A percentile compares a stretch with the other conserved stretches of the same genome.
Conservation (phyloP, 2,329 filamentous ascomycete genomes). For the Drechslerella stenobrocha region DNA sequence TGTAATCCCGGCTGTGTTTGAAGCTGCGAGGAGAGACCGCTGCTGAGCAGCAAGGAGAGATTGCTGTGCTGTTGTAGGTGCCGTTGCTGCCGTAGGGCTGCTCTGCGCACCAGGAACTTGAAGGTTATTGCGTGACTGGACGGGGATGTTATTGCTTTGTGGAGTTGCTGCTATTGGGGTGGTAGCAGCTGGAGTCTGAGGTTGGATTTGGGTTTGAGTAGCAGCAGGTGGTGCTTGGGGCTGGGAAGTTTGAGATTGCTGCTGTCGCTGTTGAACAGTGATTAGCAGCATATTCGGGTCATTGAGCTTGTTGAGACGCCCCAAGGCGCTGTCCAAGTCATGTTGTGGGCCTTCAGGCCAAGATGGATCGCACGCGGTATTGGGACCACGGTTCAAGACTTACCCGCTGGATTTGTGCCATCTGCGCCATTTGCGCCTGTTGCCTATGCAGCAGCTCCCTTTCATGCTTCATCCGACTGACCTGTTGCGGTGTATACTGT, state of each 20-base stretch:
- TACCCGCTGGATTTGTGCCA: conserved; percentile 64
- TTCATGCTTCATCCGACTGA: conserved; percentile 85
- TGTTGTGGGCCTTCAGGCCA: too few species aligned
- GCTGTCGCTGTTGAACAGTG: not conserved
- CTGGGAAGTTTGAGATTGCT: conserved; percentile 25
- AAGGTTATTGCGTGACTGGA: conserved; percentile 35
- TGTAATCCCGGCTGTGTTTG: too few species aligned
- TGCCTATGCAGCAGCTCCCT: conserved; percentile 71
- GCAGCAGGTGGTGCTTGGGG: not conserved
- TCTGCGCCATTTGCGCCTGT: conserved; percentile 62
- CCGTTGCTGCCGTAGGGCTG: conserved; percentile 25
- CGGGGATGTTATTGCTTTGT: conserved; percentile 20
- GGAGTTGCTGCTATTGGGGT: not conserved
- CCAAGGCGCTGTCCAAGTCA: too few species aligned
- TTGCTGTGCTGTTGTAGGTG: conserved; percentile 41
- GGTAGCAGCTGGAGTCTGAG: conserved; percentile 7
- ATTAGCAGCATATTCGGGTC: conserved; percentile 6
- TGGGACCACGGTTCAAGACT: too few species aligned
- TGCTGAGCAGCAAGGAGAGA: conserved; percentile 41
- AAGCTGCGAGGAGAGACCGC: conserved; percentile 15
- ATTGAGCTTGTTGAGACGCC: too few species aligned
- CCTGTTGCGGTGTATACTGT: conserved; percentile 80
- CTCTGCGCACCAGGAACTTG: conserved; percentile 29
- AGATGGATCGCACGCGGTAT: too few species aligned
- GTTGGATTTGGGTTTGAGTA: not conserved